Evolutionary conservation across 2,329 filamentous ascomycete species (phyloP), one percentile per base, ranked within the genome.

Genomic region (Nemania abortiva): DNA sequence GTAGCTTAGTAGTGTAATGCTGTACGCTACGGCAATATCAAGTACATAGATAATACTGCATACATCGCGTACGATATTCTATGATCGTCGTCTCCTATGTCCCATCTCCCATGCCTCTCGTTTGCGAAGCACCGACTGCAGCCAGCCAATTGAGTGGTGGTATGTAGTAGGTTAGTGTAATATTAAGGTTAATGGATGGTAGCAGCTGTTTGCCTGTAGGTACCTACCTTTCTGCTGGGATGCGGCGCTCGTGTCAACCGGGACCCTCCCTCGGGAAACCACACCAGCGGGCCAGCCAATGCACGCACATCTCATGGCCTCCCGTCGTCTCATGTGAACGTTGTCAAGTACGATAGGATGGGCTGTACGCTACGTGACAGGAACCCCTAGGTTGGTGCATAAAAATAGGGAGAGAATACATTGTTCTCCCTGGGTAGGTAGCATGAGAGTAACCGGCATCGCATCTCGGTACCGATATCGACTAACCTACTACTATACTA

Each of bases 241-340:
- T 63, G 67, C 45, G 58, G 57, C 66, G 63, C 27, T 22, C 47
- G 31, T 20, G 22, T 6, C 18, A 4, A n/a, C 27, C 52, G 18
- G 29, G 52, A n/a, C 13, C n/a, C 50, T 27, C 52, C 27, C 42
- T 47, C 49, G 20, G 54, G 20, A 45, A 31, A 34, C 57, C 47
- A 66, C 45, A 47, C 22, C 20, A 57, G 31, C 50, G 53, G 57
- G 29, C 57, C 57, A 69, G 29, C 57, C 57, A 69, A 55, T 63
- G 58, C 58, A 47, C 24, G 58, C 20, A 20, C 31, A 65, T 29
- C 53, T 66, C 63, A 66, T 62, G 56, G 62, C 34, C 27, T 45
- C 62, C 27, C 34, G 34, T 54, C 45, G 64, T 60, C 60, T 20
- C 68, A 67, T 64, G 68, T 67, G 68, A 60, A 68, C 60, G 27